phyloP scores from a whole-genome alignment of 2,329 filamentous ascomycete genomes.

The Microdochium trichocladiopsis region DNA sequence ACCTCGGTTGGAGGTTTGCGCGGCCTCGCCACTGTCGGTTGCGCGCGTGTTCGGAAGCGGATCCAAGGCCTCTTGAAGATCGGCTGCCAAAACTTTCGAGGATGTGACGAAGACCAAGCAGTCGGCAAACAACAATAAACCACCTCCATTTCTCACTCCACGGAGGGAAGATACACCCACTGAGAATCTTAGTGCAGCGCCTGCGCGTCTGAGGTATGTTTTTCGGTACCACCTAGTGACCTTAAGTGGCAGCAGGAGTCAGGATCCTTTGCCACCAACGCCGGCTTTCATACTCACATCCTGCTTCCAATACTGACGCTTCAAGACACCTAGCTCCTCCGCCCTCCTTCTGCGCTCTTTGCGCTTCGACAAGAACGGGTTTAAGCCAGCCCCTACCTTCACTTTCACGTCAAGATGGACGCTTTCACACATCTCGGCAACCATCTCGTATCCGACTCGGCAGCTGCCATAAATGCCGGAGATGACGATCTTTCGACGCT shows the following conservation, averaged over 20 bases:
- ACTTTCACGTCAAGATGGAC: slow-evolving; percentile 60
- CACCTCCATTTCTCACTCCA: not conserved
- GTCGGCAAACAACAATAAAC: not conserved
- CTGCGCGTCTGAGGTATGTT: not conserved
- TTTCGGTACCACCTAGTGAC: too few species aligned
- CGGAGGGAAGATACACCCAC: not conserved
- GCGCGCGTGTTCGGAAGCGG: too few species aligned
- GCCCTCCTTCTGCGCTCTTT: slow-evolving; percentile 1
- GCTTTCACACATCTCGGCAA: slow-evolving; percentile 86
- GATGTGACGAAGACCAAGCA: not conserved
- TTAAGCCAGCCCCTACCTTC: not conserved
- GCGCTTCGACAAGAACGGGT: not conserved
- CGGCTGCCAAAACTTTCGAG: not conserved
- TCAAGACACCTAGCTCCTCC: not conserved
- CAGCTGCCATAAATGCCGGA: slow-evolving; percentile 79
- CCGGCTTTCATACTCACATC: too few species aligned
- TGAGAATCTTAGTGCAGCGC: not conserved
- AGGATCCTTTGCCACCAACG: too few species aligned
- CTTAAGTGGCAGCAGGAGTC: too few species aligned
- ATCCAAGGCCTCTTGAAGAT: not conserved
- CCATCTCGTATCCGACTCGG: slow-evolving; percentile 77
- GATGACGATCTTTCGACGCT: slow-evolving; percentile 66
- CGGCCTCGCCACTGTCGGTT: too few species aligned
- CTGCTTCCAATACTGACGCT: too few species aligned
- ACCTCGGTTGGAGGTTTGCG: too few species aligned